Percentiles rank a stretch among this genome's conserved stretches.
Conservation (phyloP, 768 basidiomycete species). For the Podaxis pistillaris region DNA sequence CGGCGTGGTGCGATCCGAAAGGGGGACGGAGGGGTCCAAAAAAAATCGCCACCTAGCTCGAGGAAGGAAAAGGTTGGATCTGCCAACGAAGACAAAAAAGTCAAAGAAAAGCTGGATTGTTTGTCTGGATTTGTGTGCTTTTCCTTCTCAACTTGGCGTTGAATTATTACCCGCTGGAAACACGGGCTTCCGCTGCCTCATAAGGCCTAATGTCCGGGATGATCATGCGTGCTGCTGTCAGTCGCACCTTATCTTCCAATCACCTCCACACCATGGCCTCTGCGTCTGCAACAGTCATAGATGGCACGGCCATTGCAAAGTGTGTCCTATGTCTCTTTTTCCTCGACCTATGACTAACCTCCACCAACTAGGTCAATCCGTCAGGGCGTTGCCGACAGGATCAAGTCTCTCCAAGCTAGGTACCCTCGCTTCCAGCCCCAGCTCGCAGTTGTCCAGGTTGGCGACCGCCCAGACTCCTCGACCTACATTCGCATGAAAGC, state of each 20-base stretch:
- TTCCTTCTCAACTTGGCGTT: neutral
- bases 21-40: neutral
- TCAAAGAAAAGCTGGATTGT: neutral
- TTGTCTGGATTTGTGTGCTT: neutral
- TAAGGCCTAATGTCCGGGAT: conserved; percentile 16
- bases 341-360: conserved; percentile 8
- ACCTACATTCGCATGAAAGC: conserved; percentile 98
- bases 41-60: neutral
- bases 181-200: conserved; percentile 19
- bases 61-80: neutral
- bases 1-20: neutral
- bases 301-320: conserved; percentile 86
- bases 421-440: conserved; percentile 90
- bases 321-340: conserved; percentile 30
- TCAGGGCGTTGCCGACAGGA: conserved; percentile 66
- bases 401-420: conserved; percentile 58
- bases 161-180: conserved; percentile 7
- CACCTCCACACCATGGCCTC: conserved; percentile 39
- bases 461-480: conserved; percentile 84
- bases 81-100: neutral
- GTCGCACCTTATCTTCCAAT: conserved; percentile 34
- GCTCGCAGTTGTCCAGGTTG: conserved; percentile 92
- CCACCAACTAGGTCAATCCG: conserved; percentile 66
- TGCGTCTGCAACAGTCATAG: conserved; percentile 56
- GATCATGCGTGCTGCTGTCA: conserved; percentile 19